phyloP scores from a whole-genome alignment of 495 filamentous ascomycete genomes.

The Chaetomium fimeti region DNA sequence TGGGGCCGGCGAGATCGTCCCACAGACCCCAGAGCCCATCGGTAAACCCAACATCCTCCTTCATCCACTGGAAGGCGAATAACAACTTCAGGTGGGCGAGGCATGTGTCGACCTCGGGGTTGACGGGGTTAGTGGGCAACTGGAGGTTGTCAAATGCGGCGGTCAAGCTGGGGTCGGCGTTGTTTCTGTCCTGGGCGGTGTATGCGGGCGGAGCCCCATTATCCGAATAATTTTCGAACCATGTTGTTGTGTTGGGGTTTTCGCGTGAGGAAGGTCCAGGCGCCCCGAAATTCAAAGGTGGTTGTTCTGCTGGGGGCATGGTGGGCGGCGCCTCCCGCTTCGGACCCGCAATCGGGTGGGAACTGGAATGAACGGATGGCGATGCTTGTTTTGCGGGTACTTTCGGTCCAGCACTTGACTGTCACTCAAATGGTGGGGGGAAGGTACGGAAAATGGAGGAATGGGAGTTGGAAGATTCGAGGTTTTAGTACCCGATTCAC shows the following conservation, averaged over 20 bases:
- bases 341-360: no score
- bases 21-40: conserved; percentile 65
- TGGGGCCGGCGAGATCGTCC: conserved; percentile 47
- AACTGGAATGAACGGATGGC: neutral
- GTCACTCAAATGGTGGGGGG: no score
- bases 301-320: neutral
- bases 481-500: neutral
- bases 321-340: neutral
- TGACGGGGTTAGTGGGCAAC: conserved; percentile 29
- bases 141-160: conserved; percentile 45
- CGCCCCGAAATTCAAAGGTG: no score
- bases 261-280: no score
- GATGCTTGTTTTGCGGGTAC: neutral
- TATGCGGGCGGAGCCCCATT: neutral
- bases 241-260: neutral
- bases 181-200: neutral
- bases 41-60: conserved; percentile 60
- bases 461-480: neutral
- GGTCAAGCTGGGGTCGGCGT: conserved; percentile 34
- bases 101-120: conserved; percentile 49
- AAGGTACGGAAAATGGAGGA: no score
- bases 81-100: conserved; percentile 78
- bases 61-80: conserved; percentile 64
- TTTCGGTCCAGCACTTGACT: no score
- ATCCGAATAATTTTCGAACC: neutral